phyloP scores from a whole-genome alignment of 305 asterid species.

The Fraxinus angustifolia region DNA sequence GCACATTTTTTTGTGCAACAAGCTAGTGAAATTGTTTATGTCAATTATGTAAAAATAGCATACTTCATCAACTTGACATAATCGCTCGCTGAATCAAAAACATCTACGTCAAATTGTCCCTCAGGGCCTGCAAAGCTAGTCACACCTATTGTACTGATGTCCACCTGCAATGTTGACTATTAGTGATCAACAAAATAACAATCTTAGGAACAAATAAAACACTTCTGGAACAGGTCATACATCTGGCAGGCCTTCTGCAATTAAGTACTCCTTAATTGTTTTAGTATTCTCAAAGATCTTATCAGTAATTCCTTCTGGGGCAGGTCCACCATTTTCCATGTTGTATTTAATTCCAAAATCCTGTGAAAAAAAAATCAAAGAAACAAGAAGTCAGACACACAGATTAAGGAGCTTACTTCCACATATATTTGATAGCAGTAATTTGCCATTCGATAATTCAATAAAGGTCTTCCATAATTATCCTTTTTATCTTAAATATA shows the following conservation, averaged over 20 bases:
- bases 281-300: constrained; percentile 80
- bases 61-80: constrained; percentile 79
- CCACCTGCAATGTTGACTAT: constrained; percentile 55
- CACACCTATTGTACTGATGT: constrained; percentile 62
- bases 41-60: constrained; percentile 23
- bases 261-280: constrained; percentile 81
- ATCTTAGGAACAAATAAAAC: not conserved
- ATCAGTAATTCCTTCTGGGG: constrained; percentile 89
- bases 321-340: constrained; percentile 99
- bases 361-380: constrained; percentile 35
- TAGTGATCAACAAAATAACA: not conserved
- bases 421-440: not conserved
- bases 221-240: constrained; percentile 40
- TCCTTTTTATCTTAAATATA: not conserved
- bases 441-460: not conserved
- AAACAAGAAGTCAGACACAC: constrained; percentile 8
- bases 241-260: constrained; percentile 91
- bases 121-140: constrained; percentile 83
- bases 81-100: constrained; percentile 74
- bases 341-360: constrained; percentile 98
- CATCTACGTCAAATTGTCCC: constrained; percentile 85
- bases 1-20: constrained; percentile 16
- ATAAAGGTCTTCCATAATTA: not conserved
- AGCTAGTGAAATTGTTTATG: constrained; percentile 13
- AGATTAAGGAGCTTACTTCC: constrained; percentile 17